Evolutionary conservation across 345 rosid genomes (phyloP), one percentile per base, ranked within the genome.

Genomic region (Boechera divaricarpa): DNA sequence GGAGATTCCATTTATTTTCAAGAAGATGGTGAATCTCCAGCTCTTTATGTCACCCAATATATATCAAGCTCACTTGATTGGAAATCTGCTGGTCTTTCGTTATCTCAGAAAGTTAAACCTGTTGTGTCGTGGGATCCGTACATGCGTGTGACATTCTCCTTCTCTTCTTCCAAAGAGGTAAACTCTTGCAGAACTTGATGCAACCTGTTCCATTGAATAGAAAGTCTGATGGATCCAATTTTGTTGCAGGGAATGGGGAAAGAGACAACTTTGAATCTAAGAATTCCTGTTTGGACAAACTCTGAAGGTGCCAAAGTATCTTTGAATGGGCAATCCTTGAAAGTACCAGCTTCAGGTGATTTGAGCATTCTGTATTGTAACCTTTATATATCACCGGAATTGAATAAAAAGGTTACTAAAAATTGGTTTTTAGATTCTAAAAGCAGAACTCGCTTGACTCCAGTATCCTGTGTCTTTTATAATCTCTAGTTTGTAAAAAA

Each of bases 1-100:
- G 98, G 98, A 70, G 98, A 92, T 84, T 95, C 98, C 38, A 89
- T 94, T 59, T 94, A 92, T 53, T 94, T 92, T 70, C 91, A 92
- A 85, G 87, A 90, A 83, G 85, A 84, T 81, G 92, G 91, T 18
- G 76, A 70, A 12, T 63, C 35, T 78, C 94, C 92, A 35, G 83
- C 86, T 65, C 91, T 94, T 72, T 94, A 90, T 77, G 80, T 94
- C 76, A 89, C 81, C 26, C 98, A 95, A 68, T 90, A 86, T 42
- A 83, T 90, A 81, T 86, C 98, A 66, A 94, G 96, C 81, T 79
- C 87, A 38, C 77, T 90, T 10, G 76, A 88, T 18, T 94, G 98
- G 98, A 81, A 83, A 79, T 77, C 86, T 36, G 87, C 89, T 72
- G 83, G 87, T 58, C 41, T 86, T 66, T 36, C 42, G 38, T 36